Conservation (phyloP, 139 green algal genomes). For the Mesotaenium endlicherianum region DNA sequence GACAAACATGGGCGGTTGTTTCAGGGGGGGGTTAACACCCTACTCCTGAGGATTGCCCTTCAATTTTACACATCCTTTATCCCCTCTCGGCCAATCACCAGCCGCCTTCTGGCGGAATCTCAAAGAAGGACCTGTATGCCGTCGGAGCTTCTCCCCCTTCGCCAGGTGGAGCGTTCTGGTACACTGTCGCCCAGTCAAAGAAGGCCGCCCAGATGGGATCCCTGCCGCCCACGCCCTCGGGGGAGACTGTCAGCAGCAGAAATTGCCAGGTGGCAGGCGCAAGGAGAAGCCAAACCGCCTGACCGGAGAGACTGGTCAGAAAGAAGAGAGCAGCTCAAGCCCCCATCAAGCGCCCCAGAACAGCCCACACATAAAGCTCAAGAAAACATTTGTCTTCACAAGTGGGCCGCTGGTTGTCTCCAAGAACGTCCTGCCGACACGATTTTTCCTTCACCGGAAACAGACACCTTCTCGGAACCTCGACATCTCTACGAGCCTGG, state of each 20-base stretch:
- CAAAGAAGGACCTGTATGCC: constrained; percentile 32
- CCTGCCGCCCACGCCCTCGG: neutral
- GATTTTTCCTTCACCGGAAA: neutral
- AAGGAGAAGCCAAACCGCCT: neutral
- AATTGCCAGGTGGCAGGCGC: neutral
- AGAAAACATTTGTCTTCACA: too few relatives aligned
- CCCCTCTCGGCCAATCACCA: neutral
- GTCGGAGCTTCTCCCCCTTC: neutral
- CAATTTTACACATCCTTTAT: too few relatives aligned
- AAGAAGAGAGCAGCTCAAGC: neutral
- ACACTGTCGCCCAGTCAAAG: constrained; percentile 25
- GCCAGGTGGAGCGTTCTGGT: neutral
- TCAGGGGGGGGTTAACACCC: neutral
- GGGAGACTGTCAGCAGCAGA: neutral
- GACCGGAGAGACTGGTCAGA: neutral
- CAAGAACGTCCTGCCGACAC: neutral
- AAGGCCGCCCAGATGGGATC: constrained; percentile 37
- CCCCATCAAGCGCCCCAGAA: neutral
- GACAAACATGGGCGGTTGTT: neutral
- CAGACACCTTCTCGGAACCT: neutral
- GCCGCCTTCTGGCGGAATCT: constrained; percentile 5
- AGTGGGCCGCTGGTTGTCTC: too few relatives aligned
- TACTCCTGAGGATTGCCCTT: too few relatives aligned
- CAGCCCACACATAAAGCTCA: neutral
- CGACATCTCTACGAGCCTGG: neutral